Evolutionary conservation across 108 stramenopile species (phyloP), one percentile per base, ranked within the genome.

Genomic region (Pseudonitzschia pungens): DNA sequence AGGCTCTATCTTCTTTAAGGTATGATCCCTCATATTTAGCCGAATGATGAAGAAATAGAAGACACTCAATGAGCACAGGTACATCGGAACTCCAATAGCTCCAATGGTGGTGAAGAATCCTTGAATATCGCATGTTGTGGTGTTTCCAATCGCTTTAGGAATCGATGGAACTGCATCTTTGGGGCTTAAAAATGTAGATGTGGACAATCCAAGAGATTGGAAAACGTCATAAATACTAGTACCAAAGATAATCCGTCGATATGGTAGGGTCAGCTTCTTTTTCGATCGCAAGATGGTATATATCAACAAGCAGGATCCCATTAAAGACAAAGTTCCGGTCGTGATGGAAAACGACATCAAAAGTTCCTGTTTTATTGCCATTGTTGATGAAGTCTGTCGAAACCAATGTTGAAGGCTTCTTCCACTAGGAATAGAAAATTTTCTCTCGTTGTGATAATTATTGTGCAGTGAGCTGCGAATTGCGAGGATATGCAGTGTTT

Each of bases 31-130:
- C 54, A 55, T 24, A 24, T 55, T 55, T 2, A 55, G 26, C 20
- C 22, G 21, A 20, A 55, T 55, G 54, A 24, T 55, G 54, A 12
- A 55, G 54, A 55, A 55, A 20, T 55, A 55, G 54, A 20, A 55
- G 26, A 55, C 26, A 26, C 54, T 26, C 54, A 55, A 26, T 24
- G 54, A 55, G 54, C 54, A 55, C 54, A 55, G 26, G 22, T 55
- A 55, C 22, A 55, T 55, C 10, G 54, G 54, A 55, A 55, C 54
- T 26, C 54, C 54, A 24, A 55, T 55, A 1, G 54, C 54, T 26
- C 54, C 54, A 1, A 55, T 26, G 24, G 54, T 55, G 54, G 54
- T 55, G 2, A 55, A 26, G 21, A 55, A 55, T 55, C 54, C 54
- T 55, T 55, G 54, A 24, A 55, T 55, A 10, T 21, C 24, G 20